Conservation (phyloP, 345 rosid genomes). For the Cardamine occulta region DNA sequence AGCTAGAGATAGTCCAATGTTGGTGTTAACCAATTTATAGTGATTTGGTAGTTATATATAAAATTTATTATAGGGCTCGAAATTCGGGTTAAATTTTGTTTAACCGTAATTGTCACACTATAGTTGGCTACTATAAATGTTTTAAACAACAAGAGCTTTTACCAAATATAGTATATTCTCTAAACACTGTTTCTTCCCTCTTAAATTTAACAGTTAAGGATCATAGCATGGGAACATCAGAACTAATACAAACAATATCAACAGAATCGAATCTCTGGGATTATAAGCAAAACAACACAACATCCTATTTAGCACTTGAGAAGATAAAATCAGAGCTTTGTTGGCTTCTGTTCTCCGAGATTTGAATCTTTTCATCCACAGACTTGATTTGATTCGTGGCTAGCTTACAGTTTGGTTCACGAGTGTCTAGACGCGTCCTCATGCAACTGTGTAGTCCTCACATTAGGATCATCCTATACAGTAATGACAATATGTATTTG, state of each 20-base stretch:
- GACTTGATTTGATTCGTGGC: neutral
- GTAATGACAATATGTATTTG: conserved; percentile 29
- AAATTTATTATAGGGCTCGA: too few species aligned
- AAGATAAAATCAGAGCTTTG: conserved; percentile 16
- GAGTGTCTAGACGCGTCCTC: conserved; percentile 76
- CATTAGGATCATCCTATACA: conserved; percentile 74
- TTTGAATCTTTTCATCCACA: conserved; percentile 14
- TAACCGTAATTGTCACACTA: too few species aligned
- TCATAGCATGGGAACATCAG: conserved; percentile 19
- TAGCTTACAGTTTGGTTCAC: conserved; percentile 31
- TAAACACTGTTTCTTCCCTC: too few species aligned
- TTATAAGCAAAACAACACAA: conserved; percentile 29
- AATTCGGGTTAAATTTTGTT: too few species aligned
- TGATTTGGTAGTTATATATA: too few species aligned
- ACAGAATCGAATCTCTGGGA: too few species aligned
- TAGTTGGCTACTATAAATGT: too few species aligned
- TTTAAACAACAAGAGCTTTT: too few species aligned
- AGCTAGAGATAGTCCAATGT: too few species aligned
- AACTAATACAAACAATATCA: conserved; percentile 38
- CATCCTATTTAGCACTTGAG: conserved; percentile 31
- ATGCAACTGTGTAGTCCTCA: conserved; percentile 68
- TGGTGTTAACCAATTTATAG: too few species aligned
- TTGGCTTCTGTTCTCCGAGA: conserved; percentile 10
- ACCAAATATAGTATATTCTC: too few species aligned
- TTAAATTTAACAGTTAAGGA: too few species aligned